Conservation (phyloP, 768 basidiomycete species). For the Leucocoprinus birnbaumii region DNA sequence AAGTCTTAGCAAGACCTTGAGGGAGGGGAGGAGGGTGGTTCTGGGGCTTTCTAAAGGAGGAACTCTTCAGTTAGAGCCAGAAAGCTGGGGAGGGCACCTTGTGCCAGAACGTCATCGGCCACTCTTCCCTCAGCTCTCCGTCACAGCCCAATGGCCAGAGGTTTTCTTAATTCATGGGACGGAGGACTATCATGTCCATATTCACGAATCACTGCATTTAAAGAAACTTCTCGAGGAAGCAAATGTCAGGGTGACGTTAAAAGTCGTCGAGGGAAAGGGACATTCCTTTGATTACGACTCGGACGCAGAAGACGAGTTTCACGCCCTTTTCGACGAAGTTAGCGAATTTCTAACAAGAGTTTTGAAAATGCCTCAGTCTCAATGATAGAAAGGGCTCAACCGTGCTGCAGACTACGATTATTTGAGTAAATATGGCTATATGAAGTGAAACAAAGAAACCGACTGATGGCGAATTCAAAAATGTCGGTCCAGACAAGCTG, state of each 20-base stretch:
- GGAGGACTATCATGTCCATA: conserved; percentile 42
- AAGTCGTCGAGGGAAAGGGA: conserved; percentile 30
- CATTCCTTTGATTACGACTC: conserved; percentile 54
- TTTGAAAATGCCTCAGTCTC: neutral
- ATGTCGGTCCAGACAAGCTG: no score
- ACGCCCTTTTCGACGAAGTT: conserved; percentile 10
- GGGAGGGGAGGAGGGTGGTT: conserved; percentile 18
- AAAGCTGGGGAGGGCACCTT: conserved; percentile 6
- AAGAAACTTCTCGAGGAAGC: conserved; percentile 23
- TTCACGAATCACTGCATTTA: conserved; percentile 37
- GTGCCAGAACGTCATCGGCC: conserved; percentile 27
- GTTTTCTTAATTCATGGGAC: conserved; percentile 47
- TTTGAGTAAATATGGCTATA: no score
- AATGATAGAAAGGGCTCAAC: neutral
- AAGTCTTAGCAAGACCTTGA: conserved; percentile 45
- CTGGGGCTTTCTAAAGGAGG: neutral
- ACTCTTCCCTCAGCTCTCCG: conserved; percentile 45
- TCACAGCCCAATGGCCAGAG: conserved; percentile 38
- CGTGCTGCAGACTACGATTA: no score
- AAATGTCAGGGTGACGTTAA: conserved; percentile 25
- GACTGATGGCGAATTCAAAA: no score
- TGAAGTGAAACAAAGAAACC: no score
- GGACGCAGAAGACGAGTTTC: conserved; percentile 32
- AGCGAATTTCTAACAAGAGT: conserved; percentile 1
- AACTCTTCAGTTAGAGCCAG: neutral